phyloP scores from a whole-genome alignment of 345 rosid species.

The Schrenkiella parvula region DNA sequence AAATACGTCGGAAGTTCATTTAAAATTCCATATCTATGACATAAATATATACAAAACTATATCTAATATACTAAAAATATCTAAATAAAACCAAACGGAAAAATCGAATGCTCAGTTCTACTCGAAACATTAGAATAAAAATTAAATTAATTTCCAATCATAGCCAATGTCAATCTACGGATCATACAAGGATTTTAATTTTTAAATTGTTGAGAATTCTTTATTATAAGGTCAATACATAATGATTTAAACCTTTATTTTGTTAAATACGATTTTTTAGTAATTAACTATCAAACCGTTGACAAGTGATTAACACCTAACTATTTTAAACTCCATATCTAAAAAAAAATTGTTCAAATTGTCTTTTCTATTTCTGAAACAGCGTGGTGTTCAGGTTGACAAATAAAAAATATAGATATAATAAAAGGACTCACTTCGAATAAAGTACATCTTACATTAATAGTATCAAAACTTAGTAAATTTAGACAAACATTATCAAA shows the following conservation, averaged over 20 bases:
- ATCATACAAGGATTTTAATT: not conserved
- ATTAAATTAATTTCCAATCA: not conserved
- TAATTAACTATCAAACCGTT: not conserved
- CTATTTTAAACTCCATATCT: not conserved
- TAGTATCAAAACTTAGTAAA: not conserved
- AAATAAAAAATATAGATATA: not conserved
- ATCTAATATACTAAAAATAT: not conserved
- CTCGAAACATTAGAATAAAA: not conserved
- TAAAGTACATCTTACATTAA: not conserved
- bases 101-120: not conserved
- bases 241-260: not conserved
- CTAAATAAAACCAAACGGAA: not conserved
- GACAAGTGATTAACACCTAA: not conserved
- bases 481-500: not conserved
- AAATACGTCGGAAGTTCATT: not conserved
- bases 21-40: no score
- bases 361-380: constrained; percentile 8
- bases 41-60: not conserved
- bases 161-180: not conserved
- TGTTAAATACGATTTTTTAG: not conserved
- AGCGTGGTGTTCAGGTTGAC: not conserved
- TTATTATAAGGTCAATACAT: not conserved
- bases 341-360: not conserved
- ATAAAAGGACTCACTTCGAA: not conserved
- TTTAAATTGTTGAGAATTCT: not conserved